Base-by-base conservation (phyloP, 345 rosid species). In the Aethionema arabicum region DNA sequence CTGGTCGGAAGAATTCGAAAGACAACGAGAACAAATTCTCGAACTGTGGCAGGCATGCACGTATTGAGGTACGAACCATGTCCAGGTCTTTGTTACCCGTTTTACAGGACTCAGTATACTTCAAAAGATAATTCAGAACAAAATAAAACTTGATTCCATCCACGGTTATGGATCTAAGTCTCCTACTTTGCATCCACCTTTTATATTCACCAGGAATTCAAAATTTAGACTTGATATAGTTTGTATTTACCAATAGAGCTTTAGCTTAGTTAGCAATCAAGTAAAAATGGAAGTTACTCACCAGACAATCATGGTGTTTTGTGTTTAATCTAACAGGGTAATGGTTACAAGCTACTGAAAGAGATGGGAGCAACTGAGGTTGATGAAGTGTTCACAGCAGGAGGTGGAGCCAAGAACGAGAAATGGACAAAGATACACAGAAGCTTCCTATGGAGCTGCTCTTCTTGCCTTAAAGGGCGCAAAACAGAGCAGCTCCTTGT, bases 381-480 rank as follows among this genome's bases (percentile, higher is more conserved):
- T 1, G 87, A 86, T 8, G 84, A 88, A 72, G 98, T 86, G 60
- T 74, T 82, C 16, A 92, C 96, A 1, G 89, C 95, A 3, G 96
- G 98, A 56, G 96, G 96, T 7, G 95, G 95, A 8, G 80, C 98
- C 0, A 86, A 82, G 67, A 89, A 89, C 31, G 81, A 85, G 45
- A 87, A 82, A 64, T 92, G 95, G 96, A 85, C 70, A 14, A 75
- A 70, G 79, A 89, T 92, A 87, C 48, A 92, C 90, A 0, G 98
- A 92, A 80, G 96, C 95, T 68, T 91, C 96, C 5, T 89, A 77
- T 65, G 96, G 98, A 66, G 91, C 98, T 69, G 95, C 95, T 14
- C 74, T 88, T 44, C 68, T 92, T 59, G 96, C 93, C 32, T 32
- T 88, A 66, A 85, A 85, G 68, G 93, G 91, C 8, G 79, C 74